A percentile compares a stretch with the other conserved stretches of the same genome.
Evolutionary conservation across 2,329 filamentous ascomycete genomes (phyloP).

Genomic region (Colletotrichum destructivum): DNA sequence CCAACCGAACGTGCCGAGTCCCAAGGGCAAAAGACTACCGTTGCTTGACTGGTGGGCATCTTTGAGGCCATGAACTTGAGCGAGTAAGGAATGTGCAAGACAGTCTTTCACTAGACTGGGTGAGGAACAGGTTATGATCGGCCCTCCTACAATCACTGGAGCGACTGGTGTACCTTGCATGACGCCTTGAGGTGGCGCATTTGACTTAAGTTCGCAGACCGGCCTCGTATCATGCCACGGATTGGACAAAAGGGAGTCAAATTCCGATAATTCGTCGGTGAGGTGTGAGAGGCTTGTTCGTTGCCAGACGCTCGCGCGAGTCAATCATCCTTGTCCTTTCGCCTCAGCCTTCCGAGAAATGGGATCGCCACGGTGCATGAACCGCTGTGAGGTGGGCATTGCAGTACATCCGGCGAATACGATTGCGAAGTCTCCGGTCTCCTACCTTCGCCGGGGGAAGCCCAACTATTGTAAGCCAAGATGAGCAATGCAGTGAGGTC

Average conservation of each 20-base stretch:
- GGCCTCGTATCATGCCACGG: constrained; percentile 17
- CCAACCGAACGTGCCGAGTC: constrained; percentile 36
- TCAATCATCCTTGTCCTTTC: not conserved
- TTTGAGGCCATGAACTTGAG: constrained; percentile 16
- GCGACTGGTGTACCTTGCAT: constrained; percentile 45
- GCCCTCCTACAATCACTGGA: constrained; percentile 23
- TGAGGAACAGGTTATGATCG: constrained; percentile 32
- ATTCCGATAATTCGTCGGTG: constrained; percentile 1
- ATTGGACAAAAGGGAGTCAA: constrained; percentile 12
- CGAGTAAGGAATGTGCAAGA: constrained; percentile 34
- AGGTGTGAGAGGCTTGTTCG: constrained; percentile 3
- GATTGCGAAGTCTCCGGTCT: not conserved
- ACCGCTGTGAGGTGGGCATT: constrained; percentile 30
- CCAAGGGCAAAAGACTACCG: constrained; percentile 8
- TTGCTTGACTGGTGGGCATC: constrained; percentile 10
- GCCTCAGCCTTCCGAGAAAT: constrained; percentile 10
- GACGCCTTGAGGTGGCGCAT: constrained; percentile 44
- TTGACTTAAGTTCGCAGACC: constrained; percentile 29
- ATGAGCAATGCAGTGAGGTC: not conserved
- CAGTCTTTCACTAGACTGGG: constrained; percentile 26
- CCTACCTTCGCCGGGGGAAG: not conserved
- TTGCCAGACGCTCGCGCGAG: constrained; percentile 1
- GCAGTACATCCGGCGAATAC: not conserved
- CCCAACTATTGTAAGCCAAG: not conserved
- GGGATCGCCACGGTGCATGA: constrained; percentile 38